Base-by-base conservation (phyloP, 148 eudicot genomes). In the Mesembryanthemum crystallinum region DNA sequence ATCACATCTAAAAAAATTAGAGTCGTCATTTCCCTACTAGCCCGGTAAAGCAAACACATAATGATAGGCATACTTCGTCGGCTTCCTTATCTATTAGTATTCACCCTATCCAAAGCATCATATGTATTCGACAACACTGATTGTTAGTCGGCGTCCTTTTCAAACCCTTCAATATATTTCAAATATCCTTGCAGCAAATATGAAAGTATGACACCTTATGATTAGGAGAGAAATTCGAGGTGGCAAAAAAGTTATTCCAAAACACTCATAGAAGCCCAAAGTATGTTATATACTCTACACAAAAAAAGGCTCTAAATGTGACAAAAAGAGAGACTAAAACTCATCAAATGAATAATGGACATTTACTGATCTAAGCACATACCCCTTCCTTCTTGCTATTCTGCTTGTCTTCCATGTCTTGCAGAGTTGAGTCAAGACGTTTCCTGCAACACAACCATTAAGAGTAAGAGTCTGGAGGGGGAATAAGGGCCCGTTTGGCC, bases 341-440 rank as follows among this genome's bases (percentile, higher is more conserved):
- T 29, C 5, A 35, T 59, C 43, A 24, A 69, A 75, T 25, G 29
- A n/a, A 58, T 21, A 39, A 66, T 25, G 30, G 43, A 24, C 15
- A 58, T 25, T 15, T 29, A 69, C 3, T 58, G 17, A 32, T 60
- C 20, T 52, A 67, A 4, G 39, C 25, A 71, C 78, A 49, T 82
- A 94, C 98, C 91, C 91, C 90, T 49, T 94, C 98, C 80, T 89
- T 90, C 84, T 92, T 90, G 89, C 98, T 90, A 78, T 86, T 94
- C 81, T 92, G 97, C 85, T 94, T 94, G 78, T 86, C 96, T 88
- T 94, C 97, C 85, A 94, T 82, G 79, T 89, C 97, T 76, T 92
- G 95, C 76, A 94, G 85, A 43, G 89, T 88, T 73, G 86, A 83
- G 86, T 94, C 98, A 80, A 94, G 86, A 69, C 97, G 97, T 82